Percentiles rank a stretch among this genome's conserved stretches.
These are phyloP conservation scores for Fraxinus americana DNA, from an alignment of 257 asterid species.

Conservation along the genomic window DNA sequence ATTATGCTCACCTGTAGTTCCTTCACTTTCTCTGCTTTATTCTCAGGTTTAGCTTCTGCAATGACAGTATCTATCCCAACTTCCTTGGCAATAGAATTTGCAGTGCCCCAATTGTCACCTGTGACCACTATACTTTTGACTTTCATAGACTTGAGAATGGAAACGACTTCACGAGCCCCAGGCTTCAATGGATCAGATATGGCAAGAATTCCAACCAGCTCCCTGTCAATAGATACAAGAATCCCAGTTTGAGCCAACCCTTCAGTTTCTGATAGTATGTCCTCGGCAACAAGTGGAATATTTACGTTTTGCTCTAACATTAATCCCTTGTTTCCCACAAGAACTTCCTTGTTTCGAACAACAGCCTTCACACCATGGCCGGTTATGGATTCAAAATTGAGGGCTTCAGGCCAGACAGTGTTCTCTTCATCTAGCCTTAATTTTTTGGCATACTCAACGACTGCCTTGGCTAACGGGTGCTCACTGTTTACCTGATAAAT, in stretches of 20 bases:
- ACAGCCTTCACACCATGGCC: constrained; percentile 88
- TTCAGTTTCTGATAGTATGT: constrained; percentile 58
- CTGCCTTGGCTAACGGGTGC: constrained; percentile 85
- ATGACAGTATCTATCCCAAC: constrained; percentile 61
- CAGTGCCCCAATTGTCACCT: constrained; percentile 91
- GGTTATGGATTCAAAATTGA: constrained; percentile 67
- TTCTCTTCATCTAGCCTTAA: constrained; percentile 51
- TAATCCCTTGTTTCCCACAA: constrained; percentile 74
- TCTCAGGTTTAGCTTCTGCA: constrained; percentile 82
- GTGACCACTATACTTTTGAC: constrained; percentile 62
- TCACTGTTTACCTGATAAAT: constrained; percentile 72
- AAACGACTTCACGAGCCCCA: constrained; percentile 59
- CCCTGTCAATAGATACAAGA: constrained; percentile 63
- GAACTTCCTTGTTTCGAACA: constrained; percentile 63
- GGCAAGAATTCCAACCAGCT: constrained; percentile 59
- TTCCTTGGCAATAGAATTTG: constrained; percentile 70
- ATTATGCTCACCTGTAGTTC: constrained; percentile 58
- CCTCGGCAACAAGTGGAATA: constrained; percentile 63
- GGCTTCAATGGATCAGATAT: constrained; percentile 83
- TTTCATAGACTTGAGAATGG: constrained; percentile 67
- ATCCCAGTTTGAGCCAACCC: constrained; percentile 70
- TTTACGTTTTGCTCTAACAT: constrained; percentile 46
- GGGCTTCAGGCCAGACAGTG: constrained; percentile 59
- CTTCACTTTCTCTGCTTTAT: constrained; percentile 75
- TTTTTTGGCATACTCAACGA: constrained; percentile 57